Evolutionary conservation across 75 land plant species (phyloP).

Genomic region (Pinus tabuliformis): DNA sequence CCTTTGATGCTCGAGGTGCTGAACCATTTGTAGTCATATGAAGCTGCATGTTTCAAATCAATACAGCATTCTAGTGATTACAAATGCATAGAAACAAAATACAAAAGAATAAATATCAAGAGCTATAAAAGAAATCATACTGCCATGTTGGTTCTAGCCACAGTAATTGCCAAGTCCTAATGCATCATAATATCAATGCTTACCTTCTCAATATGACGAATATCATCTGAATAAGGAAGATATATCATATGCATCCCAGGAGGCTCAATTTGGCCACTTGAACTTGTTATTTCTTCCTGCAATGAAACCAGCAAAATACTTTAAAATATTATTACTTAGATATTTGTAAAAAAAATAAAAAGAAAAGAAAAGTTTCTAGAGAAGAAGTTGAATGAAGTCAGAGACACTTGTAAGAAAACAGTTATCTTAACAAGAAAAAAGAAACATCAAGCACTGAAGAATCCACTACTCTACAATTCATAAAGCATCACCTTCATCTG

Average conservation of each 20-base stretch:
- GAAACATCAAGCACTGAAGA: not conserved
- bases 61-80: not conserved
- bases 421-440: not conserved
- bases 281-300: slow-evolving; percentile 66
- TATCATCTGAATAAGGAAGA: slow-evolving; percentile 96
- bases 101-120: not conserved
- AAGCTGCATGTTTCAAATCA: slow-evolving; percentile 32
- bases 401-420: not conserved
- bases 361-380: not conserved
- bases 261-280: slow-evolving; percentile 85
- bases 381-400: not conserved
- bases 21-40: slow-evolving; percentile 26
- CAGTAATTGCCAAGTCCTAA: not conserved
- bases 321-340: not conserved
- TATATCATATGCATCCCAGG: slow-evolving; percentile 98
- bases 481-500: not conserved
- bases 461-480: not conserved
- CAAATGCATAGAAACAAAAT: not conserved
- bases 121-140: not conserved
- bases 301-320: not conserved
- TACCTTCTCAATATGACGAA: slow-evolving; percentile 88
- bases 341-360: not conserved
- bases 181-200: not conserved
- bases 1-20: slow-evolving; percentile 60
- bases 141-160: too few relatives aligned